Conservation (phyloP, 768 basidiomycete species). For the Dictyophora rubrovolvata region DNA sequence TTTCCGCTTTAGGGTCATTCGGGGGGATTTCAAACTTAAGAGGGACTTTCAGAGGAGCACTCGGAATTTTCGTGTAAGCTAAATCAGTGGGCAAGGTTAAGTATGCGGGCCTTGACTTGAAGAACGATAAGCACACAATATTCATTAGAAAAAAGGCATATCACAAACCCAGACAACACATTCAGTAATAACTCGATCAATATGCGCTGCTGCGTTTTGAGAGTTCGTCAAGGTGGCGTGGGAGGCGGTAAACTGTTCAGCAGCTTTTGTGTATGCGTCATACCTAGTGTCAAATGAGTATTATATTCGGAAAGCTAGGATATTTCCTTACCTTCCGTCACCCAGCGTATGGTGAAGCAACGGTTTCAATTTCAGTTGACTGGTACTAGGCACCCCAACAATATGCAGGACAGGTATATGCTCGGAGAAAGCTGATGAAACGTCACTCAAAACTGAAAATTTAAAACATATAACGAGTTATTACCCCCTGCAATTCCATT, state of each 20-base stretch:
- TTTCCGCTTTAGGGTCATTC: constrained; percentile 50
- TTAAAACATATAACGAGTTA: neutral
- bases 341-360: constrained; percentile 86
- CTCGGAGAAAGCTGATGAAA: constrained; percentile 58
- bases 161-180: constrained; percentile 45
- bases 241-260: constrained; percentile 62
- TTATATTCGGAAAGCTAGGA: neutral
- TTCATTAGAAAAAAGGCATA: neutral
- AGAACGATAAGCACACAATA: neutral
- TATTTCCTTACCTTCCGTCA: constrained; percentile 49
- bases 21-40: constrained; percentile 37
- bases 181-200: constrained; percentile 69
- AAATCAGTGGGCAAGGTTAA: constrained; percentile 80
- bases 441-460: neutral
- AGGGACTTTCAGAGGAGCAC: constrained; percentile 50
- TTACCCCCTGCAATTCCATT: constrained; percentile 74
- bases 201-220: constrained; percentile 49
- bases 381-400: constrained; percentile 70
- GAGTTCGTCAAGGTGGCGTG: constrained; percentile 51
- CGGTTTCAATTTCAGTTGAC: constrained; percentile 59
- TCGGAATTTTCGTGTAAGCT: constrained; percentile 55
- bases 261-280: constrained; percentile 69
- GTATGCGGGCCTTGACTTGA: constrained; percentile 77
- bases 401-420: constrained; percentile 87
- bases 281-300: constrained; percentile 34